Conservation (phyloP, 495 filamentous ascomycete genomes). For the Apiosordaria backusii region DNA sequence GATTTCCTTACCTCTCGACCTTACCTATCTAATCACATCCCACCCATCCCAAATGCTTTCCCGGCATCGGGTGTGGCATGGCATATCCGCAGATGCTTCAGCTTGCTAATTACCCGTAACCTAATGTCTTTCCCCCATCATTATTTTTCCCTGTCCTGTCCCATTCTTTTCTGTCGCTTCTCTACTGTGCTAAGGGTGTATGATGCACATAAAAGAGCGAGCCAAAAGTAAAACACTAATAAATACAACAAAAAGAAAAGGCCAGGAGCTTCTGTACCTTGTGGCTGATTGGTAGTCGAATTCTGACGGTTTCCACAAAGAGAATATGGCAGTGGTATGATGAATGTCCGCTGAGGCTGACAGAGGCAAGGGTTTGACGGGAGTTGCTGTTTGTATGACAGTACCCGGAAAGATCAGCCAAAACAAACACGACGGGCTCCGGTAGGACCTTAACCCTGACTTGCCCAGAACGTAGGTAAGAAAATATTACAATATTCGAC, state of each 20-base stretch:
- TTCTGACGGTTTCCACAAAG: background rate
- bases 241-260: constrained; percentile 3
- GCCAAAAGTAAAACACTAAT: background rate
- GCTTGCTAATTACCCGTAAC: background rate
- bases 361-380: background rate
- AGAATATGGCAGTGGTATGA: background rate
- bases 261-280: background rate
- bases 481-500: background rate
- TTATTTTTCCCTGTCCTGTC: background rate
- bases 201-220: background rate
- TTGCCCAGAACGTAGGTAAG: background rate
- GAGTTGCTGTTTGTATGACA: background rate
- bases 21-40: background rate
- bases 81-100: background rate
- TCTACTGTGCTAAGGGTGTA: background rate
- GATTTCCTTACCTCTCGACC: background rate
- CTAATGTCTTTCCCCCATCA: background rate
- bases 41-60: constrained; percentile 5
- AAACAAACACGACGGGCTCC: background rate
- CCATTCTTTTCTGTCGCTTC: background rate
- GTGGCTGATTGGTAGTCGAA: background rate
- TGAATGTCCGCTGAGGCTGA: background rate
- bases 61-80: background rate
- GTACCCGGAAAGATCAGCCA: background rate
- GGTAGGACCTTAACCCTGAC: background rate